A percentile compares a stretch with the other conserved stretches of the same genome.
phyloP scores from a whole-genome alignment of 2,329 filamentous ascomycete genomes.

The Xylariaceae sp. region DNA sequence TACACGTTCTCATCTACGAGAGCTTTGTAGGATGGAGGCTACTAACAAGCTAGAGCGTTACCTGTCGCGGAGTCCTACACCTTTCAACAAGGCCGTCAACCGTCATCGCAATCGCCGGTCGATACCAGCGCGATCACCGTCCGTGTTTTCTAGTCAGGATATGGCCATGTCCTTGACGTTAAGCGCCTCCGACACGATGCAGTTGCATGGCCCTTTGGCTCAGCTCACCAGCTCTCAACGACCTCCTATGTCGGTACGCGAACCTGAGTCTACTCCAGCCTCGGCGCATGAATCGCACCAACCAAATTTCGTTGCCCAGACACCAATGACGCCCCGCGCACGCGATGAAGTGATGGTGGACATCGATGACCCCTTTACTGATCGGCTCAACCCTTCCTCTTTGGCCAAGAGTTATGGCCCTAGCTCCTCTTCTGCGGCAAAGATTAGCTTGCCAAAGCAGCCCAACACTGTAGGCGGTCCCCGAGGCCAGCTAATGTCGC shows the following conservation, averaged over 20 bases:
- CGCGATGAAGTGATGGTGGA: conserved; percentile 4
- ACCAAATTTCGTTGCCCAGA: background rate
- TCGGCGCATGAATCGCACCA: background rate
- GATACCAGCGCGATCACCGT: conserved; percentile 41
- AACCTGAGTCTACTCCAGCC: conserved; percentile 9
- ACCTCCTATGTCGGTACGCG: conserved; percentile 26
- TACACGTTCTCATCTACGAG: conserved; percentile 56
- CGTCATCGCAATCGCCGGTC: conserved; percentile 46
- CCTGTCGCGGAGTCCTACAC: conserved; percentile 50
- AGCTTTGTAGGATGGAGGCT: conserved; percentile 55
- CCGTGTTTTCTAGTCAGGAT: conserved; percentile 54
- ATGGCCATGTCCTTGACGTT: conserved; percentile 58
- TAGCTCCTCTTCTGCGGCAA: conserved; percentile 47
- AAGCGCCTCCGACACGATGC: conserved; percentile 61
- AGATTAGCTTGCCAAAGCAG: conserved; percentile 37
- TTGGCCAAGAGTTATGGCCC: conserved; percentile 56
- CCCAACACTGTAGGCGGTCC: conserved; percentile 47
- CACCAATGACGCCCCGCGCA: background rate
- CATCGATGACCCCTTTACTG: conserved; percentile 2
- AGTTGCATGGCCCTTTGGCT: conserved; percentile 55
- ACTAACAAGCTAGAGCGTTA: conserved; percentile 40
- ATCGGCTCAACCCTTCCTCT: conserved; percentile 51
- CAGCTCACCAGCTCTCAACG: conserved; percentile 46
- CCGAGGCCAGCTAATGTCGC: conserved; percentile 48
- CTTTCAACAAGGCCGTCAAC: conserved; percentile 47